A percentile compares a stretch with the other conserved stretches of the same genome.
Conservation (phyloP, 805 yeast genomes). For the Metschnikowia arizonensis region DNA sequence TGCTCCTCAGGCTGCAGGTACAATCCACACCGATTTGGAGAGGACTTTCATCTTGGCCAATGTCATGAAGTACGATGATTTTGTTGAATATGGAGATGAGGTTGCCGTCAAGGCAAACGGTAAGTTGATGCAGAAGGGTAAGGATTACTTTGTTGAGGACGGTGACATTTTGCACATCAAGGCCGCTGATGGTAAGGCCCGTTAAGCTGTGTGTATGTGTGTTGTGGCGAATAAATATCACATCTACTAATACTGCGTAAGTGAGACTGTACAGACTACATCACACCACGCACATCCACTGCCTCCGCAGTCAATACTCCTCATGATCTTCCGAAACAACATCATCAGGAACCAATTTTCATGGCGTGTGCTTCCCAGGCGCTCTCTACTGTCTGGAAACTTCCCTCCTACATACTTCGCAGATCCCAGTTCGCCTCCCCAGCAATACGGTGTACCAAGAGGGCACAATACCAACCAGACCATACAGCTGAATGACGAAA, state of each 20-base stretch:
- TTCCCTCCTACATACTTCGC: slow-evolving; percentile 11
- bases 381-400: neutral
- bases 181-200: slow-evolving; percentile 88
- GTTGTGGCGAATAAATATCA: neutral
- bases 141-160: slow-evolving; percentile 90
- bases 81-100: slow-evolving; percentile 63
- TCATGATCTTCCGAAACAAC: neutral
- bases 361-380: neutral
- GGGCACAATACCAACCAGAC: neutral
- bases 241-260: neutral
- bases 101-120: slow-evolving; percentile 81
- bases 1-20: slow-evolving; percentile 89
- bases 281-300: neutral
- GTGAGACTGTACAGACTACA: neutral
- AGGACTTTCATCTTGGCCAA: slow-evolving; percentile 77
- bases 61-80: slow-evolving; percentile 64
- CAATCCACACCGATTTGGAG: slow-evolving; percentile 80
- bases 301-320: neutral
- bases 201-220: slow-evolving; percentile 25
- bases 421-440: slow-evolving; percentile 12
- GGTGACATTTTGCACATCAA: slow-evolving; percentile 90
- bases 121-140: slow-evolving; percentile 86
- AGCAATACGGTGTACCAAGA: slow-evolving; percentile 2
- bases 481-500: neutral
- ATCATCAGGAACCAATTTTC: neutral